Evolutionary conservation across 805 yeast genomes (phyloP).

Genomic region (Yamadazyma olivae): DNA sequence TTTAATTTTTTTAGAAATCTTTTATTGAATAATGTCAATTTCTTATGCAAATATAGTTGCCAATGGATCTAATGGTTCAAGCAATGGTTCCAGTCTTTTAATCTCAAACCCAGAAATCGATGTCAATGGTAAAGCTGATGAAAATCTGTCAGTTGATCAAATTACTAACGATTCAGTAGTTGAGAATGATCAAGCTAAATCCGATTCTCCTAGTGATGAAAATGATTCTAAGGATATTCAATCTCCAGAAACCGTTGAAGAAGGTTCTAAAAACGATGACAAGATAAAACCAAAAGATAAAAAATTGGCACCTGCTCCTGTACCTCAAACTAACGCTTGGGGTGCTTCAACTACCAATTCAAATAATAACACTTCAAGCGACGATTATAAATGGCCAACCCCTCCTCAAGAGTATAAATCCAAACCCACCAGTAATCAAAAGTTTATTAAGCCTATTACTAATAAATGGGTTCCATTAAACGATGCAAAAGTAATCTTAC

Average conservation of each 20-base stretch:
- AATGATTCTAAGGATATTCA: background rate
- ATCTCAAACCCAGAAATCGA: slow-evolving; percentile 5
- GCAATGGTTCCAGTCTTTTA: slow-evolving; percentile 9
- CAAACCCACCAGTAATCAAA: slow-evolving; percentile 20
- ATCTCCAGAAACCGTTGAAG: slow-evolving; percentile 5
- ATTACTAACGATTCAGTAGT: background rate
- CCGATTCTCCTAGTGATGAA: slow-evolving; percentile 6
- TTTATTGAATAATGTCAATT: no score
- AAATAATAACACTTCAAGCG: slow-evolving; percentile 16
- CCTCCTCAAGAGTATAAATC: slow-evolving; percentile 28
- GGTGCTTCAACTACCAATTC: slow-evolving; percentile 17
- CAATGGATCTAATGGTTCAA: slow-evolving; percentile 20
- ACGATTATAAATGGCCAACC: slow-evolving; percentile 44
- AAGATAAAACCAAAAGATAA: slow-evolving; percentile 8
- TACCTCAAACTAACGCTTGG: slow-evolving; percentile 43
- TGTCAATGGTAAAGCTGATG: background rate
- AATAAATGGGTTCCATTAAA: slow-evolving; percentile 45
- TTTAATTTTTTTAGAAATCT: no score
- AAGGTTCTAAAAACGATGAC: background rate
- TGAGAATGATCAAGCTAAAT: background rate
- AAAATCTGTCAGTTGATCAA: background rate
- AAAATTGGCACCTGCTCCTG: slow-evolving; percentile 44
- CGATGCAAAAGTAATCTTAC: slow-evolving; percentile 38
- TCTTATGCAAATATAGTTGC: slow-evolving; percentile 45
- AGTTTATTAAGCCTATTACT: slow-evolving; percentile 39